Percentiles rank a stretch among this genome's conserved stretches.
phyloP scores from a whole-genome alignment of 2,329 filamentous ascomycete species.

The Pyricularia pennisetigena region DNA sequence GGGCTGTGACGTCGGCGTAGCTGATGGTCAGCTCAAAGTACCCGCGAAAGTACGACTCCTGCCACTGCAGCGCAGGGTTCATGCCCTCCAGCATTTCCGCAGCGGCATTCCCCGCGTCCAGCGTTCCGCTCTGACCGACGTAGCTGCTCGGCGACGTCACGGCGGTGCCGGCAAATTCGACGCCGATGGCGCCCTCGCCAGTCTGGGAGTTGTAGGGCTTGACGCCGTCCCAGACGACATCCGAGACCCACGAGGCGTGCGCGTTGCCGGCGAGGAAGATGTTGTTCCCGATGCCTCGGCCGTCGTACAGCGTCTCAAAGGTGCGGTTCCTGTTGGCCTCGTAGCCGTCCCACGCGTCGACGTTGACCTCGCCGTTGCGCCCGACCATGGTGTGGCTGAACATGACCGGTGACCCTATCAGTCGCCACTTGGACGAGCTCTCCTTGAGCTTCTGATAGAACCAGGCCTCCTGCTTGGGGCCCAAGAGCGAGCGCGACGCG shows the following conservation, averaged over 20 bases:
- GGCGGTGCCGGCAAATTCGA: constrained; percentile 58
- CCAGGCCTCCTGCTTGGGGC: constrained; percentile 64
- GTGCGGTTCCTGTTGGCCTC: constrained; percentile 62
- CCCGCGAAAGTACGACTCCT: constrained; percentile 63
- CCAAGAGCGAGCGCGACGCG: constrained; percentile 60
- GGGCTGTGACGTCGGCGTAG: constrained; percentile 47
- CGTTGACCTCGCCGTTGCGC: constrained; percentile 14
- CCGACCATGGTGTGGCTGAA: constrained; percentile 36
- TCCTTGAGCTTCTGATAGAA: constrained; percentile 51
- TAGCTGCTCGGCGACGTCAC: constrained; percentile 49
- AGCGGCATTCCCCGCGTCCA: constrained; percentile 36
- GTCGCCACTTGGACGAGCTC: constrained; percentile 57
- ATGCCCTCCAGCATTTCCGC: constrained; percentile 31
- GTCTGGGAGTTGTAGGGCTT: constrained; percentile 41
- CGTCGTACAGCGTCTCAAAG: constrained; percentile 52
- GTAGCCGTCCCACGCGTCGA: constrained; percentile 51
- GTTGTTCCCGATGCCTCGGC: constrained; percentile 61
- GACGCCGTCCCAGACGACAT: constrained; percentile 47
- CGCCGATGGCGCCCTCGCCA: constrained; percentile 46
- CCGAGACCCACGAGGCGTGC: constrained; percentile 53
- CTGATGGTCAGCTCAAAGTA: constrained; percentile 58
- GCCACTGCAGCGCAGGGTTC: constrained; percentile 62
- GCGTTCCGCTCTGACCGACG: constrained; percentile 45
- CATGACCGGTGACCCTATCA: constrained; percentile 62
- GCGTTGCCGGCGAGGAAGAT: constrained; percentile 63